phyloP scores from a whole-genome alignment of 2,329 filamentous ascomycete genomes.

The Hymenoscyphus linearis region DNA sequence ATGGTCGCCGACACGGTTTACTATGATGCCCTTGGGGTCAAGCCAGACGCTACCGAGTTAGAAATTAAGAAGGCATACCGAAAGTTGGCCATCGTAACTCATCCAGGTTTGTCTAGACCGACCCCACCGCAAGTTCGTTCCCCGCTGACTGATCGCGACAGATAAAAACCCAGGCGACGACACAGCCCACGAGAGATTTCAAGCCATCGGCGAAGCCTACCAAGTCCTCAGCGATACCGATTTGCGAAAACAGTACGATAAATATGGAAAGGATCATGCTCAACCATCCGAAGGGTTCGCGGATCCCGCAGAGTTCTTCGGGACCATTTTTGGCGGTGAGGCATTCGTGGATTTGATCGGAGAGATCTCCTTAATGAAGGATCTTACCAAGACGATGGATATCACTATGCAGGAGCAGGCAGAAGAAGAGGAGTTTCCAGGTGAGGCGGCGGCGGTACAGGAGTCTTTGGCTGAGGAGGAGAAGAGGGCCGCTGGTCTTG shows the following conservation, averaged over 20 bases:
- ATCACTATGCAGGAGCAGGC: slow-evolving; percentile 83
- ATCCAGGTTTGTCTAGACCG: slow-evolving; percentile 37
- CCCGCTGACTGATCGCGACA: slow-evolving; percentile 32
- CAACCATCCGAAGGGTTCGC: slow-evolving; percentile 88
- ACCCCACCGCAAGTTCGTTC: background rate
- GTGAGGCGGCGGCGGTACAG: slow-evolving; percentile 50
- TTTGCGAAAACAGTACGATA: slow-evolving; percentile 88
- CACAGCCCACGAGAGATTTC: slow-evolving; percentile 88
- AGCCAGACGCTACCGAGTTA: slow-evolving; percentile 77
- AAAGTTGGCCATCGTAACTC: slow-evolving; percentile 89
- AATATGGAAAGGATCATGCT: slow-evolving; percentile 91
- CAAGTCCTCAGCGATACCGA: slow-evolving; percentile 83
- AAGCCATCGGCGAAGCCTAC: slow-evolving; percentile 72
- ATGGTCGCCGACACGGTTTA: slow-evolving; percentile 33
- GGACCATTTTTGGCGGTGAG: slow-evolving; percentile 95
- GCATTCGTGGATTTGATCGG: slow-evolving; percentile 96
- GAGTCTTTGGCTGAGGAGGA: slow-evolving; percentile 39
- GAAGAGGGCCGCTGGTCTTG: slow-evolving; percentile 8
- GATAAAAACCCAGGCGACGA: slow-evolving; percentile 99
- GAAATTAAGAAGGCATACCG: slow-evolving; percentile 98
- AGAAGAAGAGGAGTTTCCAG: slow-evolving; percentile 47
- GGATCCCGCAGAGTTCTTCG: slow-evolving; percentile 96
- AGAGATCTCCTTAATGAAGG: slow-evolving; percentile 98
- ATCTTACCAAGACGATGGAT: slow-evolving; percentile 96
- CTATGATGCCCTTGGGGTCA: slow-evolving; percentile 72